A percentile compares a stretch with the other conserved stretches of the same genome.
Conservation (phyloP, 257 asterid species). For the Nicotiana otophora region DNA sequence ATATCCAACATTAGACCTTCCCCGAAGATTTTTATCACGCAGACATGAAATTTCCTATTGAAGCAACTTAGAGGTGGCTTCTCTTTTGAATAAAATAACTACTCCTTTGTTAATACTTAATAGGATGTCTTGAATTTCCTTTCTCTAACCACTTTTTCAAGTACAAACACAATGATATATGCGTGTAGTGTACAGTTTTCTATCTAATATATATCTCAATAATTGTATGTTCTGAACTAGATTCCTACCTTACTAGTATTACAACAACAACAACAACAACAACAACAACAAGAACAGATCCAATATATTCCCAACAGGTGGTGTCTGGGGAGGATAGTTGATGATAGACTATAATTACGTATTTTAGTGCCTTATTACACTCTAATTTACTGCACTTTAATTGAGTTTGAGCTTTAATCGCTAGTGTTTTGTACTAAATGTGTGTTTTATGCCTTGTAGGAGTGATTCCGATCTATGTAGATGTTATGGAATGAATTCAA, state of each 20-base stretch:
- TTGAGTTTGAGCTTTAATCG: no score
- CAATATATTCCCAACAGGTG: no score
- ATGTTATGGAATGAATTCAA: no score
- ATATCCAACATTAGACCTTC: background rate
- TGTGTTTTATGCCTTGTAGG: no score
- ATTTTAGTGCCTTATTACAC: no score
- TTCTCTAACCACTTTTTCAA: background rate
- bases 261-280: no score
- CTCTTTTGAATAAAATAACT: background rate
- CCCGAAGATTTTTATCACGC: background rate
- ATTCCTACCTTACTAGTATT: background rate
- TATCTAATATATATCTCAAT: background rate
- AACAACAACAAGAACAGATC: no score
- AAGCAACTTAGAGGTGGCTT: constrained; percentile 3
- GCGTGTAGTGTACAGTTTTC: background rate
- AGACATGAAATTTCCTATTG: background rate
- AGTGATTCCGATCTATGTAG: no score
- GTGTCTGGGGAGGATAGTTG: no score
- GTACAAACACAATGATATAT: background rate
- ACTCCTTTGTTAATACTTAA: background rate
- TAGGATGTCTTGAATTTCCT: background rate
- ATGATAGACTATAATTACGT: no score
- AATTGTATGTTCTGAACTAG: background rate
- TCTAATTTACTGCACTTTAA: no score
- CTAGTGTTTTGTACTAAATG: no score